Base-by-base conservation (phyloP, 768 basidiomycete species). In the Pisolithus orientalis region DNA sequence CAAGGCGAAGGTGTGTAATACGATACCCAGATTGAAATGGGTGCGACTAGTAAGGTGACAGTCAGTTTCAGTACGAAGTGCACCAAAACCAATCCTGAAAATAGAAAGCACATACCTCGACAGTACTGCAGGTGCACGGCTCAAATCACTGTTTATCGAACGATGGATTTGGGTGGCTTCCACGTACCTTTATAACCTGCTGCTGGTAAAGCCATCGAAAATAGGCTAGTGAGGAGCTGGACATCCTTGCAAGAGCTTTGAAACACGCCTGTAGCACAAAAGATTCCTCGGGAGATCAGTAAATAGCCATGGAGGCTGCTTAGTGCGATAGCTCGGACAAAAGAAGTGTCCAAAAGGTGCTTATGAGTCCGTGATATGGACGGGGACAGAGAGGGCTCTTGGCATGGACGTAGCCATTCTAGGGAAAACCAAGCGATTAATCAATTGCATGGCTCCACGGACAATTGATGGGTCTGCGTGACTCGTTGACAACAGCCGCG, bases 141-240 rank as follows among this genome's bases (percentile, higher is more conserved):
- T 13, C 28, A 32, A 44, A 11, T 10, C 5, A 7, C 24, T 4
- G 1, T 21, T 21, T 31, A 34, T 29, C 52, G 14, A 13, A 29
- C 28, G 10, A 4, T 46, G n/a, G 6, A 4, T 3, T 16, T 17
- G 11, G n/a, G n/a, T 5, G 9, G 3, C 29, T 17, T 7, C 13
- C 17, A 52, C 54, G n/a, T 44, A 55, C 54, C 32, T 52, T 55
- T 34, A 53, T 48, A 5, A 44, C 52, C 17, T 55, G 51, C 27
- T 39, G 42, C 14, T 51, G 51, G 34, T 53, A 51, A 11, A 55
- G 45, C 52, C 51, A 55, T 27, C 28, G 32, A 29, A 39, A 53
- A 47, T 44, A 52, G 16, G 40, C n/a, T 17, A 42, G 10, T 28
- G 54, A 44, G 3, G 43, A 14, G 50, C 21, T 16, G 10, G 47